phyloP scores from a whole-genome alignment of 805 yeast genomes.

The Candida peoriensis region DNA sequence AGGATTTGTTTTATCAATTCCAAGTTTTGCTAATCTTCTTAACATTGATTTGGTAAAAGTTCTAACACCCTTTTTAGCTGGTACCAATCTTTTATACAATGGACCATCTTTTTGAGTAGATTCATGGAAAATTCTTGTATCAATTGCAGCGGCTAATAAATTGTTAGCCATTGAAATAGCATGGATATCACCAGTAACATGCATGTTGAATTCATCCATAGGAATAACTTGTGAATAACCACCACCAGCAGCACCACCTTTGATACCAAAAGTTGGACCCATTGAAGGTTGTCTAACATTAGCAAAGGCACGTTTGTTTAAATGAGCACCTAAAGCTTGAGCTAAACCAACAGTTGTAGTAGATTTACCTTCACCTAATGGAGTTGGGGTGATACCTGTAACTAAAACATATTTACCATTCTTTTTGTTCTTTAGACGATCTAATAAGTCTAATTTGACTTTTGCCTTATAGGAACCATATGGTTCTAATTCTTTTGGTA shows the following conservation, averaged over 20 bases:
- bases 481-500: conserved; percentile 74
- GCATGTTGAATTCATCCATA: conserved; percentile 98
- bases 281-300: conserved; percentile 96
- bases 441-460: conserved; percentile 62
- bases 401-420: conserved; percentile 88
- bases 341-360: conserved; percentile 95
- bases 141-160: conserved; percentile 92
- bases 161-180: conserved; percentile 94
- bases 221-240: conserved; percentile 98
- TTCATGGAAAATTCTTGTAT: conserved; percentile 96
- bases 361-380: conserved; percentile 96
- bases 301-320: conserved; percentile 79
- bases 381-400: conserved; percentile 98
- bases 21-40: conserved; percentile 70
- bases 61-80: conserved; percentile 76
- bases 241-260: conserved; percentile 99
- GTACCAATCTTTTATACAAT: conserved; percentile 81
- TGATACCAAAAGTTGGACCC: conserved; percentile 99
- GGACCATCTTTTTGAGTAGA: conserved; percentile 76
- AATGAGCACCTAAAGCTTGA: conserved; percentile 93
- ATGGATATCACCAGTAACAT: conserved; percentile 95
- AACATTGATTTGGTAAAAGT: conserved; percentile 75
- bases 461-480: conserved; percentile 90
- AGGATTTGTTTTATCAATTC: conserved; percentile 78
- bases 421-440: conserved; percentile 56